phyloP scores from a whole-genome alignment of 140 eudicot genomes.

The Flaveria floridana region DNA sequence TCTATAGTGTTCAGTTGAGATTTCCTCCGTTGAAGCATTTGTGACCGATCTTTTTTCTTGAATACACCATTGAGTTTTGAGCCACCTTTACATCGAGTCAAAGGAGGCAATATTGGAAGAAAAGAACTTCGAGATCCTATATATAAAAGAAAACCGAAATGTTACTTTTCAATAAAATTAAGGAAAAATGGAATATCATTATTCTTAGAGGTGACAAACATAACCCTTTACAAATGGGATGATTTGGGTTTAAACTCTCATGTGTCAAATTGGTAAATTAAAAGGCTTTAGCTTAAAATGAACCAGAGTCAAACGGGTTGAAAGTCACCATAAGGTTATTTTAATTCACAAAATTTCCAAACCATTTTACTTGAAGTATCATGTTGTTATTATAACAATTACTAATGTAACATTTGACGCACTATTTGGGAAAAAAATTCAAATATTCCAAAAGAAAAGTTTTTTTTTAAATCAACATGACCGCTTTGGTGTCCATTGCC shows the following conservation, averaged over 20 bases:
- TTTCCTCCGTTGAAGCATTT: constrained; percentile 45
- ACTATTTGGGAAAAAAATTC: not conserved
- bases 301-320: not conserved
- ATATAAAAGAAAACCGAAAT: constrained; percentile 8
- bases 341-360: not conserved
- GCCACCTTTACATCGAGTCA: constrained; percentile 69
- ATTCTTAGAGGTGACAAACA: not conserved
- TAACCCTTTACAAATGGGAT: not conserved
- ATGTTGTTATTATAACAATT: not conserved
- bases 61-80: constrained; percentile 67
- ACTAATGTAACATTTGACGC: not conserved
- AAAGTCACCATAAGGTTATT: not conserved
- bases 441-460: not conserved
- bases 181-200: not conserved
- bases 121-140: constrained; percentile 64
- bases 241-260: not conserved
- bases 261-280: not conserved
- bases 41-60: constrained; percentile 64
- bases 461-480: not conserved
- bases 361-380: not conserved
- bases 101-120: constrained; percentile 63
- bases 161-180: constrained; percentile 2
- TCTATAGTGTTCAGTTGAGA: constrained; percentile 38
- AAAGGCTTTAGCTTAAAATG: not conserved
- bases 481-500: not conserved